These are phyloP conservation scores for Aspergillus sp. DNA, from an alignment of 2,329 filamentous ascomycete species.

Conservation along the genomic window DNA sequence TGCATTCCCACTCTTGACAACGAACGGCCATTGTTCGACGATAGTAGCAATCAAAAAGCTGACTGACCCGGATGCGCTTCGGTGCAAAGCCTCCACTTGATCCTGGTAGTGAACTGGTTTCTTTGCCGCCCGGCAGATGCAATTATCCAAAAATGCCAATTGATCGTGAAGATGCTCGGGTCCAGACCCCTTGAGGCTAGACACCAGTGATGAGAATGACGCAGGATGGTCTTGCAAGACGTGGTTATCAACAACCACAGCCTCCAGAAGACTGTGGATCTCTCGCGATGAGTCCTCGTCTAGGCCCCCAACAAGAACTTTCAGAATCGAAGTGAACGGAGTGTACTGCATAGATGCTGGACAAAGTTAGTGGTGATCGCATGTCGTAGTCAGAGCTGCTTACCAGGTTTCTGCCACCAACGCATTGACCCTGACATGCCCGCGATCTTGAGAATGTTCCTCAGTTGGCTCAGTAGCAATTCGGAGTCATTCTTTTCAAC, in stretches of 20 bases:
- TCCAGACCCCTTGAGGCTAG: conserved; percentile 29
- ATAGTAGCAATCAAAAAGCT: conserved; percentile 62
- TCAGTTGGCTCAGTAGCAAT: conserved; percentile 62
- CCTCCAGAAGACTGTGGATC: conserved; percentile 24
- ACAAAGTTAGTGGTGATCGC: conserved; percentile 4
- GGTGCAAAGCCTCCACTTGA: conserved; percentile 31
- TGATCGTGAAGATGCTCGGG: conserved; percentile 22
- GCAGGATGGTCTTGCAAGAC: conserved; percentile 21
- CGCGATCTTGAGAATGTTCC: conserved; percentile 72
- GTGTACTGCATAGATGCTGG: conserved; percentile 32
- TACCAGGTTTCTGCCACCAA: conserved; percentile 71
- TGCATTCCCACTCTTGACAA: conserved; percentile 43
- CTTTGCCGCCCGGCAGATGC: conserved; percentile 62
- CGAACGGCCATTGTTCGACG: conserved; percentile 68
- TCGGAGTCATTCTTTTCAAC: conserved; percentile 42
- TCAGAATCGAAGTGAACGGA: conserved; percentile 33
- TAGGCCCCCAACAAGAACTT: conserved; percentile 23
- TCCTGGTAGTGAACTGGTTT: conserved; percentile 74
- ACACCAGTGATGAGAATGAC: conserved; percentile 29
- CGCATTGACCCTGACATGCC: conserved; percentile 73
- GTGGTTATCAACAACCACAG: conserved; percentile 29
- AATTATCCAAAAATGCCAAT: conserved; percentile 76
- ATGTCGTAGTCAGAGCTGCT: conserved; percentile 8
- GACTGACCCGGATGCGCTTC: conserved; percentile 30
- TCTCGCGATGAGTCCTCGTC: conserved; percentile 23